Conservation (phyloP, 2,329 filamentous ascomycete genomes). For the Orbilia javanica region DNA sequence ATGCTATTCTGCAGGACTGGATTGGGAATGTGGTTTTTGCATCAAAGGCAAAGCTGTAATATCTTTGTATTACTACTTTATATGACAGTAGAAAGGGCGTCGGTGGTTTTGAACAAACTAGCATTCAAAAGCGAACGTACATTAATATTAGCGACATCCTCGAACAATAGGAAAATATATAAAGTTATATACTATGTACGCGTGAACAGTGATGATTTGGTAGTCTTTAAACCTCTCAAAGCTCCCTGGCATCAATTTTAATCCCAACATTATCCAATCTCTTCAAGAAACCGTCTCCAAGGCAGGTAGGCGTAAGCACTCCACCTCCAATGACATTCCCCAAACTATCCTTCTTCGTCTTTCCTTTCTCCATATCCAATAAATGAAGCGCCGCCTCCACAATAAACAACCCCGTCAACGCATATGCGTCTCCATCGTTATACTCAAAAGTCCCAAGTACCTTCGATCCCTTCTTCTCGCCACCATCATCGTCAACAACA, state of each 20-base stretch:
- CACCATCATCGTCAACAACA: slow-evolving; percentile 30
- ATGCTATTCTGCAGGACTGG: slow-evolving; percentile 77
- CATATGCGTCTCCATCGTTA: slow-evolving; percentile 60
- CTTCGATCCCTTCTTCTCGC: slow-evolving; percentile 54
- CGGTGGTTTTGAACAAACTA: background rate
- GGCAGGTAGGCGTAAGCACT: slow-evolving; percentile 68
- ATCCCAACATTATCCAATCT: slow-evolving; percentile 67
- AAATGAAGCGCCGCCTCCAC: slow-evolving; percentile 59
- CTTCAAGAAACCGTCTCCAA: slow-evolving; percentile 68
- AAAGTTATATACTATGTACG: background rate
- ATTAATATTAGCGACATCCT: background rate
- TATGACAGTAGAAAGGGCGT: background rate
- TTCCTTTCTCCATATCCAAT: slow-evolving; percentile 39
- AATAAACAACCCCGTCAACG: slow-evolving; percentile 60
- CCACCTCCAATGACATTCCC: slow-evolving; percentile 66
- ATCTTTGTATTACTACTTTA: background rate
- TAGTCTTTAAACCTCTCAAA: slow-evolving; percentile 11
- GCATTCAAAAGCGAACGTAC: background rate
- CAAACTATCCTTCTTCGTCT: slow-evolving; percentile 62
- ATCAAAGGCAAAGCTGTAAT: slow-evolving; percentile 58
- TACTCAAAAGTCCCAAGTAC: slow-evolving; percentile 59
- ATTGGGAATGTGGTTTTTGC: slow-evolving; percentile 69
- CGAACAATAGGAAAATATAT: background rate
- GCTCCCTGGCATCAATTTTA: slow-evolving; percentile 63
- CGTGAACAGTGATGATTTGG: too few relatives aligned